Evolutionary conservation across 768 basidiomycete genomes (phyloP).

Genomic region (Rhodotorula babjevae): DNA sequence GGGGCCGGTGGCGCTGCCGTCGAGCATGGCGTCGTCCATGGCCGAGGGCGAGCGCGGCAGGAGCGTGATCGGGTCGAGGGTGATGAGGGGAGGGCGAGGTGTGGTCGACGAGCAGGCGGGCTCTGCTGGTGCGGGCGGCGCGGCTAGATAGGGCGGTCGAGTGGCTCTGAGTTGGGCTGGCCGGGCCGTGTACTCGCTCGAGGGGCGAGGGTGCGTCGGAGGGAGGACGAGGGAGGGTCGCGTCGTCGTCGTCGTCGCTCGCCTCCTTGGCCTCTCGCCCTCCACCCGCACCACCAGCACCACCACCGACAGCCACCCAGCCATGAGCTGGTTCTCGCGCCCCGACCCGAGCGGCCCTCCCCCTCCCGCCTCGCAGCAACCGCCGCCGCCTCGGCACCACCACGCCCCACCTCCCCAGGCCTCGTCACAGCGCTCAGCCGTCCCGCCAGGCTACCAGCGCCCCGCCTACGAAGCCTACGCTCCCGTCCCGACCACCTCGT

Average conservation of each 20-base stretch:
- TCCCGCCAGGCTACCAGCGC: not conserved
- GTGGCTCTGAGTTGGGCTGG: too few species aligned
- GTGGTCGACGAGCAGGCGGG: not conserved
- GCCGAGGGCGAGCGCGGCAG: not conserved
- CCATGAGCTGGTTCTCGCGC: slow-evolving; percentile 11
- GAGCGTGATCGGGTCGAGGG: not conserved
- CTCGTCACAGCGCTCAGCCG: slow-evolving; percentile 1
- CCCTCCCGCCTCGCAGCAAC: not conserved
- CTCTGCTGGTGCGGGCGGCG: too few species aligned
- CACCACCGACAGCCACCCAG: not conserved
- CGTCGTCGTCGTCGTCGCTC: too few species aligned
- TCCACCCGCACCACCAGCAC: too few species aligned
- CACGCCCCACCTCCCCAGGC: not conserved
- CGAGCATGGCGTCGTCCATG: slow-evolving; percentile 13
- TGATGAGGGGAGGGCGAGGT: not conserved
- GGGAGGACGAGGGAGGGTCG: too few species aligned
- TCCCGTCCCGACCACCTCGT: not conserved
- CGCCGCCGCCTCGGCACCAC: not conserved
- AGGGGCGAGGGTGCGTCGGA: too few species aligned
- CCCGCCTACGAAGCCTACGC: not conserved
- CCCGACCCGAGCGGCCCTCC: too few species aligned
- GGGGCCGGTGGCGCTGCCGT: not conserved
- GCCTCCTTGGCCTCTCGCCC: not conserved
- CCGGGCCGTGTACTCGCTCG: too few species aligned
- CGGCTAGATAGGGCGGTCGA: too few species aligned